These are phyloP conservation scores for Acacia crassicarpa DNA, from an alignment of 306 rosid species.

Conservation along the genomic window DNA sequence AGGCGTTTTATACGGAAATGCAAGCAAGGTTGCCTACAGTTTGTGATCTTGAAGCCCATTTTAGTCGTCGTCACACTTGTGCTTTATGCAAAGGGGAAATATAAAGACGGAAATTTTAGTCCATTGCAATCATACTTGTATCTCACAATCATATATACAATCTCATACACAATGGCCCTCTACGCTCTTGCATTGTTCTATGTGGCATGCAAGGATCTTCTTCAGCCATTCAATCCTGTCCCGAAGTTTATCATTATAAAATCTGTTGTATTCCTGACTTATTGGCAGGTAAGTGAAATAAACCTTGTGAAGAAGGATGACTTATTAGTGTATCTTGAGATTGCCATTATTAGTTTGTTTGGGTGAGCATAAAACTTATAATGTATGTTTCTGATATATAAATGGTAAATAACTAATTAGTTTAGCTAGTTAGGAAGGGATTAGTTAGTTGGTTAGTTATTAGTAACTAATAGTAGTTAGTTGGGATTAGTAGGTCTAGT, in stretches of 20 bases:
- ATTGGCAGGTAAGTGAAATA: conserved; percentile 82
- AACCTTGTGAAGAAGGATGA: neutral
- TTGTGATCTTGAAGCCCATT: conserved; percentile 94
- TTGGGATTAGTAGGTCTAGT: too few relatives aligned
- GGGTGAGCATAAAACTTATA: neutral
- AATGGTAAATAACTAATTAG: too few relatives aligned
- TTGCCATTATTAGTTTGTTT: conserved; percentile 1
- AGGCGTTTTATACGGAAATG: conserved; percentile 98
- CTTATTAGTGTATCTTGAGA: conserved; percentile 8
- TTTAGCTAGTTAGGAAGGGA: too few relatives aligned
- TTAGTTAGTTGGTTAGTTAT: too few relatives aligned
- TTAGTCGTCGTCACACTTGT: conserved; percentile 81
- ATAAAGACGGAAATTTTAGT: conserved; percentile 84
- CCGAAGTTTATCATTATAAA: conserved; percentile 92
- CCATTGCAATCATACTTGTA: conserved; percentile 89
- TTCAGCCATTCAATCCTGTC: conserved; percentile 96
- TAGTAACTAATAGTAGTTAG: too few relatives aligned
- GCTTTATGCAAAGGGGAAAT: conserved; percentile 87
- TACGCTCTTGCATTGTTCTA: conserved; percentile 87
- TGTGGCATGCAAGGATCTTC: conserved; percentile 95
- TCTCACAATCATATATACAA: conserved; percentile 85
- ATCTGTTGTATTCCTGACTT: conserved; percentile 96
- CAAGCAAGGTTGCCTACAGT: conserved; percentile 98
- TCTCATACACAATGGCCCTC: conserved; percentile 93
- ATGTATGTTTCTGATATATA: too few relatives aligned